Conservation (phyloP, 2,329 filamentous ascomycete species). For the Trichoderma aggressivum region DNA sequence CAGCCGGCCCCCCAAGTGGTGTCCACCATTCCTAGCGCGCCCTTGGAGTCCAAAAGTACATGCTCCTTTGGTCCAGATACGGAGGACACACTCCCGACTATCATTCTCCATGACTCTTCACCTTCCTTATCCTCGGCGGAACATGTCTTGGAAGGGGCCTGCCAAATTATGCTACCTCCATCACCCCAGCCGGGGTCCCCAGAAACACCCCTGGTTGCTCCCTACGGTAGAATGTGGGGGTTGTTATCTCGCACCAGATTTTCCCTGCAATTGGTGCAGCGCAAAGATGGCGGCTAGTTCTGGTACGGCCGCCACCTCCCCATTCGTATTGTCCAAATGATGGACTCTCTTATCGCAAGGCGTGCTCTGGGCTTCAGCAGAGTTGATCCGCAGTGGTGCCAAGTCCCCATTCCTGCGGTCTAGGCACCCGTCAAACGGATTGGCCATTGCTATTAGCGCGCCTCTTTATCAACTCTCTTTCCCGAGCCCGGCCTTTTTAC, state of each 20-base stretch:
- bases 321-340: slow-evolving; percentile 1
- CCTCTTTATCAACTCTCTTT: neutral
- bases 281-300: slow-evolving; percentile 13
- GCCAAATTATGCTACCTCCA: slow-evolving; percentile 8
- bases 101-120: slow-evolving; percentile 4
- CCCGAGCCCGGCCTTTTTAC: neutral
- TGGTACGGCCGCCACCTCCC: slow-evolving; percentile 11
- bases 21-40: slow-evolving; percentile 3
- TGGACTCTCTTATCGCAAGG: slow-evolving; percentile 13
- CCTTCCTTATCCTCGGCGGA: slow-evolving; percentile 15
- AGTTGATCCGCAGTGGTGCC: neutral
- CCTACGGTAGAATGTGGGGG: slow-evolving; percentile 20
- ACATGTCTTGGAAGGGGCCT: slow-evolving; percentile 5
- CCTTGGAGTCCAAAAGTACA: neutral
- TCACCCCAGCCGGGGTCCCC: slow-evolving; percentile 20
- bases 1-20: neutral
- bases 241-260: slow-evolving; percentile 18
- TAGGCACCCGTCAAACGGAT: neutral
- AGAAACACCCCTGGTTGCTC: slow-evolving; percentile 17
- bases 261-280: slow-evolving; percentile 17
- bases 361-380: slow-evolving; percentile 15
- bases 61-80: neutral
- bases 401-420: slow-evolving; percentile 3
- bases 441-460: neutral
- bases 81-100: neutral